These are phyloP conservation scores for Ocimum tenuiflorum DNA, from an alignment of 257 asterid species.

Conservation along the genomic window DNA sequence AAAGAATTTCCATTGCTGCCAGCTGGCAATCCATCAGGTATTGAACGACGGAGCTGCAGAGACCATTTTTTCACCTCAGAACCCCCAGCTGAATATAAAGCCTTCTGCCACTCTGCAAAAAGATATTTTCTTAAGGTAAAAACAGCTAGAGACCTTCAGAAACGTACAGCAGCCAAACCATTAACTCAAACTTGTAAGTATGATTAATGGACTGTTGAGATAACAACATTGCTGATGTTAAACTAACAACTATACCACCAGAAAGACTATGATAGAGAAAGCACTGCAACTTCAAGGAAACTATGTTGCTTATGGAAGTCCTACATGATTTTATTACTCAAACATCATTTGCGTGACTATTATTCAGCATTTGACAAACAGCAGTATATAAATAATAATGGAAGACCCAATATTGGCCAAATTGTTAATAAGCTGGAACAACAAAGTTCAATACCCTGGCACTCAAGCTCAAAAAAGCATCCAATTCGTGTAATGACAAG, in stretches of 20 bases:
- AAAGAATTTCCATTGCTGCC: constrained; percentile 75
- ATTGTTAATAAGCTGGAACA: not conserved
- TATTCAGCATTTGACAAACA: not conserved
- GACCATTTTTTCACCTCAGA: constrained; percentile 97
- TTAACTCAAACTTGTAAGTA: not conserved
- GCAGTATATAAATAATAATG: not conserved
- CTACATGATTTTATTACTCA: not conserved
- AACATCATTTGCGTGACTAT: not conserved
- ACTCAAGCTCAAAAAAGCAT: constrained; percentile 96
- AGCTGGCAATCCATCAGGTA: constrained; percentile 80
- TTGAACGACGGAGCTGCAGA: constrained; percentile 79
- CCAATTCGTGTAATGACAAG: constrained; percentile 88
- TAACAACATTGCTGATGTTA: not conserved
- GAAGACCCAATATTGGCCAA: constrained; percentile 1
- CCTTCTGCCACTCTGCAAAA: constrained; percentile 96
- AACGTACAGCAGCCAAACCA: not conserved
- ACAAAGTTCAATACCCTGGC: constrained; percentile 58
- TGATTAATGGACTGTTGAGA: not conserved
- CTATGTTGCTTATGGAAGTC: too few relatives aligned
- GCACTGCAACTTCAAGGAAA: too few relatives aligned
- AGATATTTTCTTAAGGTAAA: constrained; percentile 12
- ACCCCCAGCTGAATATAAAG: constrained; percentile 87
- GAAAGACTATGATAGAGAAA: not conserved
- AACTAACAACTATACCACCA: not conserved
- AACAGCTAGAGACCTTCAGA: constrained; percentile 3